Evolutionary conservation across 768 basidiomycete genomes (phyloP), one percentile per base, ranked within the genome.

Genomic region (Psilocybe cyanescens): DNA sequence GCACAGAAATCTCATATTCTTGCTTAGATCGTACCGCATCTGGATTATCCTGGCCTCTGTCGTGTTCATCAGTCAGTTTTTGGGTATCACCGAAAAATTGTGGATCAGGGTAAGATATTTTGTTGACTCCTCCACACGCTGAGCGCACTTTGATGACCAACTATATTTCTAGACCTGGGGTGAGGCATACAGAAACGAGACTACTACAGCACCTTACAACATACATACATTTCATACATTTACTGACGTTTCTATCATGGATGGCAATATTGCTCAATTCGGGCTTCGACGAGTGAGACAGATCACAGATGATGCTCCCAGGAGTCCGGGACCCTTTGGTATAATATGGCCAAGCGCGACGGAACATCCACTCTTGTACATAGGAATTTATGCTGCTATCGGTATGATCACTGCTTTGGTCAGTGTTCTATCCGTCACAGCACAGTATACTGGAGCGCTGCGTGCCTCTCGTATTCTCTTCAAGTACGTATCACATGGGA

Each of bases 321-420:
- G 59, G 28, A 56, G 53, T 12, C 59, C 61, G 14, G 68, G 72
- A 19, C 62, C 68, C 16, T 79, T 80, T 41, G 75, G 73, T 8
- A 64, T 74, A 51, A 53, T 77, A 11, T 81, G 71, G 64, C 86
- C 86, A 0, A 76, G 72, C 51, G 86, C 85, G 0, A 71, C 77
- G 28, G 80, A 85, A 19, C 80, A 86, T 31, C 89, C 89, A 0
- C 66, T 89, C 55, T 90, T 88, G 73, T 91, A 88, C 64, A 78
- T 91, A 33, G 80, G 78, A 0, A 70, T 89, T 30, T 89, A 87
- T 57, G 83, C 84, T 4, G 76, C 76, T 3, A 87, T 91, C 50
- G 82, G 84, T 1, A 60, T 88, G 4, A 68, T 69, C 1, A 77
- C 78, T 24, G 83, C 81, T 1, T 29, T 84, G 3, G 72, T 86